Base-by-base conservation (phyloP, 331 rosid genomes). In the Quercus phellos region DNA sequence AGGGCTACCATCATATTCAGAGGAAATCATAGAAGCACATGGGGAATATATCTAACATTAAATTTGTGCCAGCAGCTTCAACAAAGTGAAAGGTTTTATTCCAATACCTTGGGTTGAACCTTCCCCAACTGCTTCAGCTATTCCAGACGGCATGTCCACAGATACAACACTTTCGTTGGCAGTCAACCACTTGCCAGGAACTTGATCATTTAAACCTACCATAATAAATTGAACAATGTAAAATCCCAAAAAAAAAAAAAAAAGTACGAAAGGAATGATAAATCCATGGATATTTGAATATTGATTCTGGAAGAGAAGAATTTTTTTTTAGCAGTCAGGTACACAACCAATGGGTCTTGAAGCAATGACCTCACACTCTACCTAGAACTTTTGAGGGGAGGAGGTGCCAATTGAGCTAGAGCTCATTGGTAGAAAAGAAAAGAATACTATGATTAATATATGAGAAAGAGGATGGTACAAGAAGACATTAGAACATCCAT, bases 81-180 rank as follows among this genome's bases (percentile, higher is more conserved):
- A 53, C 71, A 29, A 10, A 74, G 30, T 66, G 5, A 29, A 70
- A 74, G 56, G 56, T 29, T 43, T 70, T 69, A 70, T 78, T 71
- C 46, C 66, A 75, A 76, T 74, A 94, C 98, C 97, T 90, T 92
- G 89, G 22, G 93, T 93, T 75, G 90, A 84, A 85, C 98, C 98
- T 69, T 90, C 90, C 73, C 90, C 95, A 80, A 88, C 74, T 75
- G 94, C 97, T 82, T 92, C 86, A 74, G 88, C 92, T 79, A 68
- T 73, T 74, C 98, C 98, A 50, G 95, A 87, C 22, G 70, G 72
- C 18, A 75, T 43, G 64, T 93, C 89, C 68, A 94, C 87, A 1
- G 86, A 89, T 81, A 94, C 32, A 73, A 94, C 93, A 85, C 92
- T 92, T 83, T 68, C 82, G 77, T 94, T 90, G 38, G 91, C 79